Conservation (phyloP, 2,329 filamentous ascomycete species). For the Mycosphaerella sp. region DNA sequence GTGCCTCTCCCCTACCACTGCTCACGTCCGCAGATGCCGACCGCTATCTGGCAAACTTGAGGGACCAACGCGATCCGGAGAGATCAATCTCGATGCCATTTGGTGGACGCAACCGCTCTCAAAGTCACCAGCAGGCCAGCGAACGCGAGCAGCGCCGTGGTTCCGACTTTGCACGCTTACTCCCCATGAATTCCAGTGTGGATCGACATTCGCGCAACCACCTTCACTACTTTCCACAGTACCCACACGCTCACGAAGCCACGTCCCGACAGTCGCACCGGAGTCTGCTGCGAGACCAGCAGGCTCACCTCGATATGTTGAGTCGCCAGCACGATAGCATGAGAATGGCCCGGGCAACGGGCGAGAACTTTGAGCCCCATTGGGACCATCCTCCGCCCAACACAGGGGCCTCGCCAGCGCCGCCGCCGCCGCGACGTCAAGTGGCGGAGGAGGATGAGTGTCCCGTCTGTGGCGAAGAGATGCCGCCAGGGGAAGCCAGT, state of each 20-base stretch:
- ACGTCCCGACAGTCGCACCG: too few species aligned
- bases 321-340: too few species aligned
- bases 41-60: background rate
- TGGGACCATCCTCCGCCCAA: background rate
- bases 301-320: too few species aligned
- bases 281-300: too few species aligned
- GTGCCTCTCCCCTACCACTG: background rate
- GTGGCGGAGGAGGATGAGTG: constrained; percentile 68
- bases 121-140: constrained; percentile 4
- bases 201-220: background rate
- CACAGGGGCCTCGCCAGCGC: background rate
- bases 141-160: background rate
- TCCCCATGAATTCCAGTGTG: background rate
- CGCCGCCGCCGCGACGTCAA: constrained; percentile 20
- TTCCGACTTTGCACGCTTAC: background rate
- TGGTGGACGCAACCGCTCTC: constrained; percentile 5
- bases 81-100: constrained; percentile 4
- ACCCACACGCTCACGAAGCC: too few species aligned
- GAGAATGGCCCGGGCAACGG: background rate
- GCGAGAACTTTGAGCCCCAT: background rate
- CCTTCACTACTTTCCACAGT: background rate
- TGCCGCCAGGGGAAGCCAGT: constrained; percentile 50
- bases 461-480: constrained; percentile 65
- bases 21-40: background rate
- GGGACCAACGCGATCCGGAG: background rate